phyloP scores from a whole-genome alignment of 306 rosid genomes.

The Sicyos baderoa region DNA sequence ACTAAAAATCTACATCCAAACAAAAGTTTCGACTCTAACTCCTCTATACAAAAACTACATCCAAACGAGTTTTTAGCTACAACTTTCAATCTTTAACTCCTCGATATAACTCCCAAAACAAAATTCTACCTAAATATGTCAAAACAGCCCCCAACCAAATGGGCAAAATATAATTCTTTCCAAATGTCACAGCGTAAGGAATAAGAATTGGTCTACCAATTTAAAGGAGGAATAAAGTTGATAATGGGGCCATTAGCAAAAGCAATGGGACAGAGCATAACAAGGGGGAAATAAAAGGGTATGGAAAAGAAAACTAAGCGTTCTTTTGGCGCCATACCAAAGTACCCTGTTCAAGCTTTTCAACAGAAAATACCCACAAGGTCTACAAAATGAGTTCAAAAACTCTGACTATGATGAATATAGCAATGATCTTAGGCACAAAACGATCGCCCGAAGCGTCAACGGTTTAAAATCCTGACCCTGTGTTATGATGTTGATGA shows the following conservation, averaged over 20 bases:
- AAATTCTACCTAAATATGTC: too few relatives aligned
- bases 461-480: background rate
- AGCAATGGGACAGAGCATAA: conserved; percentile 6
- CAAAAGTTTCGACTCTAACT: too few relatives aligned
- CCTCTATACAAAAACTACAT: too few relatives aligned
- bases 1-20: too few relatives aligned
- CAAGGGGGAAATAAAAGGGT: background rate
- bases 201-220: conserved; percentile 5
- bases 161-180: background rate
- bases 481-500: background rate
- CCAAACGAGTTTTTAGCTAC: too few relatives aligned
- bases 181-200: background rate
- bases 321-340: conserved; percentile 11
- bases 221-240: conserved; percentile 8
- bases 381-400: background rate
- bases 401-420: background rate
- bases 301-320: background rate
- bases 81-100: too few relatives aligned
- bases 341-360: conserved; percentile 4
- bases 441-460: background rate
- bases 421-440: background rate
- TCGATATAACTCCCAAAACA: too few relatives aligned
- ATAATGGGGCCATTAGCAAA: conserved; percentile 4
- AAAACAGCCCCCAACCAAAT: background rate
- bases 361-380: background rate